Base-by-base conservation (phyloP, 2,329 filamentous ascomycete species). In the Teratosphaeria viscida region DNA sequence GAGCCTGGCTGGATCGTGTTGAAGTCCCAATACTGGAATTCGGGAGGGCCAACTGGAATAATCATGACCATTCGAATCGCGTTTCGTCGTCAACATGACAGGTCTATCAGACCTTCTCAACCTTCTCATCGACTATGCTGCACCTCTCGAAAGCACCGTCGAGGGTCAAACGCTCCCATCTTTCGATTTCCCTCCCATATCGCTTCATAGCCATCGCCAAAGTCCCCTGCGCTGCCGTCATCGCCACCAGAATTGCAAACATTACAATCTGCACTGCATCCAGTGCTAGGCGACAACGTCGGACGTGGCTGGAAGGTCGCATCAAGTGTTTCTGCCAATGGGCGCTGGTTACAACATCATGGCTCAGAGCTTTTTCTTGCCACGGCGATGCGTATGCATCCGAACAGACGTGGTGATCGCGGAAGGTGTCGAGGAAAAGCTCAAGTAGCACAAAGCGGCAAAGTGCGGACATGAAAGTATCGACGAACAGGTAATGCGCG, bases 401-500 rank as follows among this genome's bases (percentile, higher is more conserved):
- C 35, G 54, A 56, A 59, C 67, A 68, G 60, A 68, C 57, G 56
- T 67, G 61, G 39, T 65, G 58, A 54, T 63, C 63, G 57, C 60
- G 60, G 61, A 68, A 64, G 12, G 62, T 58, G 55, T 67, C 64
- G 59, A 65, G 49, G 61, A 67, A 66, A 54, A 67, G 61, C 55
- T 67, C 61, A 7, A 66, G 57, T 55, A 66, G 56, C 55, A 68
- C 61, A 23, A 67, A 53, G 12, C 66, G 61, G 57, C 62, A 64
- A 29, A 63, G 56, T 10, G 66, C 62, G 34, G 66, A 67, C 39
- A 68, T 58, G 57, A 67, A 58, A 26, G 66, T 66, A 59, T 68
- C 67, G 57, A 68, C 53, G 53, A 68, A 60, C 37, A 68, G 65
- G 61, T 65, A 67, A 52, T 67, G 65, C 14, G 67, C 61, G 54